phyloP scores from a whole-genome alignment of 2,329 filamentous ascomycete genomes.

The Cadophora luteo-olivacea region DNA sequence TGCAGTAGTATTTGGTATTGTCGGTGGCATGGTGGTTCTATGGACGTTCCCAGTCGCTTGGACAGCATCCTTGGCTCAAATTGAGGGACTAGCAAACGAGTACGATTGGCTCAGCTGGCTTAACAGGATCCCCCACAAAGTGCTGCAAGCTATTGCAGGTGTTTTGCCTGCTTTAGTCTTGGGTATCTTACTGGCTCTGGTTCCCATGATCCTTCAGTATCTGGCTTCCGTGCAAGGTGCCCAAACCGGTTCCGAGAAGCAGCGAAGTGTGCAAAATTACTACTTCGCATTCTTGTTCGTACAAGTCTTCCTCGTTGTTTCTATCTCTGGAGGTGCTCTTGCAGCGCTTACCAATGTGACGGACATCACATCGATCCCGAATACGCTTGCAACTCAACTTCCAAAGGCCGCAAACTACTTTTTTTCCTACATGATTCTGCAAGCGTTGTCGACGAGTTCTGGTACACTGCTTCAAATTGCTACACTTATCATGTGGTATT shows the following conservation, averaged over 20 bases:
- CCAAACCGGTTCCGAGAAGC: constrained; percentile 80
- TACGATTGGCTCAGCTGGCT: constrained; percentile 77
- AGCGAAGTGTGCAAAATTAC: constrained; percentile 86
- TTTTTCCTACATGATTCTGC: constrained; percentile 97
- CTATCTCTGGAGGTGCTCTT: constrained; percentile 78
- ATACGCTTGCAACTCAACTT: constrained; percentile 77
- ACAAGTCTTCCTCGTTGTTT: constrained; percentile 92
- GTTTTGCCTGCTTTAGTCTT: constrained; percentile 82
- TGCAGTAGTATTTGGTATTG: constrained; percentile 66
- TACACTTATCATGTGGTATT: constrained; percentile 80
- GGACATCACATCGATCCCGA: constrained; percentile 68
- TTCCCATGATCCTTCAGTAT: constrained; percentile 80
- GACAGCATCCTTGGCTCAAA: constrained; percentile 81
- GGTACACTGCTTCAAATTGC: constrained; percentile 85
- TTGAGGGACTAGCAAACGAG: constrained; percentile 70
- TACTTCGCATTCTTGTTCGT: constrained; percentile 96
- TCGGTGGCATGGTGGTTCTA: constrained; percentile 79
- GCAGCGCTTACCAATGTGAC: constrained; percentile 59
- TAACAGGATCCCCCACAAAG: constrained; percentile 66
- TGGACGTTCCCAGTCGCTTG: constrained; percentile 93
- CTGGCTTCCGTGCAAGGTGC: constrained; percentile 78
- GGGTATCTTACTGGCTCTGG: constrained; percentile 76
- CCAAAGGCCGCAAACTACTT: constrained; percentile 95
- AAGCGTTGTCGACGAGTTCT: constrained; percentile 89
- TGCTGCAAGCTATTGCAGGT: constrained; percentile 76